Evolutionary conservation across 2,329 filamentous ascomycete species (phyloP), one percentile per base, ranked within the genome.

Genomic region (Sporothrix humicola): DNA sequence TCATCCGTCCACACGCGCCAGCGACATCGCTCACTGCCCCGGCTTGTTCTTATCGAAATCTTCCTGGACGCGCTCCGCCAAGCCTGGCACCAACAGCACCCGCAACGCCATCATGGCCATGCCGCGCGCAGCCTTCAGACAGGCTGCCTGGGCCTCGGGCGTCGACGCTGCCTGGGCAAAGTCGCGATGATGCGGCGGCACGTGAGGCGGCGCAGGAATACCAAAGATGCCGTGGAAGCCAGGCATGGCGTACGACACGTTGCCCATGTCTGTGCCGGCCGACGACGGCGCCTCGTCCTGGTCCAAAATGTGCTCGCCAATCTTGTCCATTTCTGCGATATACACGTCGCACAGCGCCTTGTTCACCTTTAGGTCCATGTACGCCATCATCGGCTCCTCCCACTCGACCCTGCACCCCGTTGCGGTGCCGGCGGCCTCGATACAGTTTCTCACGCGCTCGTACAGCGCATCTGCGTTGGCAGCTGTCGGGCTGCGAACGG

Each of bases 161-260:
- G 9, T 83, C 9, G 80, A 82, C 0, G 82, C 82, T 0, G 81
- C 82, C 2, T 77, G 79, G 0, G 83, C 79, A 74, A 85, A 85
- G 9, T 81, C 78, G 17, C 81, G 81, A 75, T 85, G 83, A 74
- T 84, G 52, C 85, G 46, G 81, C 81, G 63, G 78, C 77, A 75
- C 80, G 26, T 26, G 79, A 74, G 76, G 75, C n/a, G 81, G 78
- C 0, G 80, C 79, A 3, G 77, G 78, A 69, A 85, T 84, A 26
- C 80, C 81, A 75, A 85, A 84, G 15, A 81, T 80, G 0, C 82
- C 82, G 71, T 85, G 82, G 75, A 85, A 84, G 0, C 82, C 82
- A 1, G 83, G 83, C 12, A 83, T 81, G 31, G 79, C 81, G 69
- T 85, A 84, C 15, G 82, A 83, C 7, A 85, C 82, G 74, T 85